These are phyloP conservation scores for Candida suzukii DNA, from an alignment of 805 yeast species.

Conservation along the genomic window DNA sequence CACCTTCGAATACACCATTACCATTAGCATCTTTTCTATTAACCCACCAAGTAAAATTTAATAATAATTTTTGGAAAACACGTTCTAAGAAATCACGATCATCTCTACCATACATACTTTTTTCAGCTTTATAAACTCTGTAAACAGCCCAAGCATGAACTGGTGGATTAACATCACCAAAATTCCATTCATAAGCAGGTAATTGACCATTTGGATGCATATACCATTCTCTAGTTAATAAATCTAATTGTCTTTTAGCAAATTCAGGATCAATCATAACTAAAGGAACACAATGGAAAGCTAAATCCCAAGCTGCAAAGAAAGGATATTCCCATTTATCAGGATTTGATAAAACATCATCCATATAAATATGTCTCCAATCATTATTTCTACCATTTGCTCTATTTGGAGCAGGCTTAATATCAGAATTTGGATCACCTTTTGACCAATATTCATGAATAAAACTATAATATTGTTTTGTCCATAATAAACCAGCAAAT, in stretches of 20 bases:
- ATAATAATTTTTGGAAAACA: constrained; percentile 84
- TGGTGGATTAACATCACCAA: constrained; percentile 93
- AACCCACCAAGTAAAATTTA: constrained; percentile 97
- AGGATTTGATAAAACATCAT: constrained; percentile 82
- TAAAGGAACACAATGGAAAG: constrained; percentile 88
- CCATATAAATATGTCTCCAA: constrained; percentile 85
- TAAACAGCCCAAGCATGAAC: constrained; percentile 96
- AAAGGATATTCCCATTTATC: constrained; percentile 96
- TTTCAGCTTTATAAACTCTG: constrained; percentile 79
- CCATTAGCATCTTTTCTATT: constrained; percentile 84
- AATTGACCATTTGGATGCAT: constrained; percentile 98
- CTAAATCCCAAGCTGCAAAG: constrained; percentile 96
- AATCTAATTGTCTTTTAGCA: constrained; percentile 81
- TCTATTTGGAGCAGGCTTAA: constrained; percentile 74
- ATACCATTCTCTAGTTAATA: constrained; percentile 90
- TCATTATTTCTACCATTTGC: constrained; percentile 83
- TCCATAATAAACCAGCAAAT: constrained; percentile 89
- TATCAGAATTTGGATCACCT: constrained; percentile 73
- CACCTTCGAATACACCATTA: constrained; percentile 88
- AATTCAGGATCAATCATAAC: constrained; percentile 92
- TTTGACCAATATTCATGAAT: constrained; percentile 79
- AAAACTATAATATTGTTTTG: constrained; percentile 85
- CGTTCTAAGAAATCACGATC: constrained; percentile 81
- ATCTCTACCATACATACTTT: constrained; percentile 74
- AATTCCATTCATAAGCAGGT: constrained; percentile 97